Evolutionary conservation across 768 basidiomycete species (phyloP).

Genomic region (Hericium alpestre): DNA sequence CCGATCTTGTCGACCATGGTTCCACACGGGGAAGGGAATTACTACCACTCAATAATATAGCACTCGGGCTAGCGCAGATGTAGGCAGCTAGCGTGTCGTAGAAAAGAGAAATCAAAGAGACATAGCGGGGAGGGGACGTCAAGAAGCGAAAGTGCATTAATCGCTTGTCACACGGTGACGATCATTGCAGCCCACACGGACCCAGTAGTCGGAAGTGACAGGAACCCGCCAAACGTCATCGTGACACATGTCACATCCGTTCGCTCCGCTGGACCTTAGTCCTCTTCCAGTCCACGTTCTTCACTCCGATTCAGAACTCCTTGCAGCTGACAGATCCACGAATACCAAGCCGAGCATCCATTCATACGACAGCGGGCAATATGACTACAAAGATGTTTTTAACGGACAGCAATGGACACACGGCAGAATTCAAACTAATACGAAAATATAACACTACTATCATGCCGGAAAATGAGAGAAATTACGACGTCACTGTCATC

Average conservation of each 20-base stretch:
- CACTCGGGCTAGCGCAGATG: neutral
- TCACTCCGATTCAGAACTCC: no score
- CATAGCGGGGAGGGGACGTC: neutral
- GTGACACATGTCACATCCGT: neutral
- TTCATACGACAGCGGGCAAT: neutral
- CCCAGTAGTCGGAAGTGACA: neutral
- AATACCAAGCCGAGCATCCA: neutral
- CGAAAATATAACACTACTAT: neutral
- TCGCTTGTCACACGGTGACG: neutral
- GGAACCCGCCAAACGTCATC: neutral
- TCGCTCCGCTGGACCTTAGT: no score
- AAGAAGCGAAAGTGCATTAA: neutral
- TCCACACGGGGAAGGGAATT: no score
- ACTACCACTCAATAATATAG: neutral
- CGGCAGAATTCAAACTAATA: neutral
- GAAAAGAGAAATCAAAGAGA: neutral
- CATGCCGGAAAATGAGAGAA: neutral
- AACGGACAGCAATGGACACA: constrained; percentile 6
- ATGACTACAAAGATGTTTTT: constrained; percentile 3
- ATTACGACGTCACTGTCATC: constrained; percentile 30
- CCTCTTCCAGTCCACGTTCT: no score
- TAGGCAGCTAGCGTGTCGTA: neutral
- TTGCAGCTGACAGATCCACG: no score
- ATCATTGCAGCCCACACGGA: neutral
- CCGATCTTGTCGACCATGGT: no score